These are phyloP conservation scores for Sclerotinia spermophila DNA, from an alignment of 2,329 filamentous ascomycete species.

Conservation along the genomic window DNA sequence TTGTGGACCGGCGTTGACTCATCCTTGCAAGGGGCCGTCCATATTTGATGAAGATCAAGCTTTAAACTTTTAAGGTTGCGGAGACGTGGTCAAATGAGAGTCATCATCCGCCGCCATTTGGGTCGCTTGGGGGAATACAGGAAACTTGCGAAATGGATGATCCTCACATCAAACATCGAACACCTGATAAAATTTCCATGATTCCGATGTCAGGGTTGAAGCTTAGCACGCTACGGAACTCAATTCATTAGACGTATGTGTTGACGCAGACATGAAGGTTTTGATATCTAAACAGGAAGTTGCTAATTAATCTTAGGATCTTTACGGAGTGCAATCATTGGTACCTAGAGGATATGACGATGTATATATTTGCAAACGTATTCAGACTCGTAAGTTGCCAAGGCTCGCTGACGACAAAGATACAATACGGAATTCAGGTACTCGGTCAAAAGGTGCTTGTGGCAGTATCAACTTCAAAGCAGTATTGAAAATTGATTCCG, in stretches of 20 bases:
- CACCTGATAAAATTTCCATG: neutral
- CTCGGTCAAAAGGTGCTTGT: neutral
- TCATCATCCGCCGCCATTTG: neutral
- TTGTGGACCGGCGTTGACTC: neutral
- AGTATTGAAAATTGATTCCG: neutral
- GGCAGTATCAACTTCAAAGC: neutral
- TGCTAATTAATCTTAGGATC: neutral
- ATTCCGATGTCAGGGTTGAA: neutral
- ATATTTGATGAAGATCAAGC: neutral
- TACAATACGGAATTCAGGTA: neutral
- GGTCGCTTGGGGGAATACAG: neutral
- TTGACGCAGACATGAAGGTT: neutral
- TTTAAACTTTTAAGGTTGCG: constrained; percentile 13
- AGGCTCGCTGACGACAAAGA: constrained; percentile 4
- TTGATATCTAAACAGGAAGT: neutral
- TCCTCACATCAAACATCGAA: neutral
- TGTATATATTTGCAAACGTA: constrained; percentile 7
- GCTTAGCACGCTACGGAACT: neutral
- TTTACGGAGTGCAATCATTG: neutral
- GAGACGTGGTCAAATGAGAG: constrained; percentile 1
- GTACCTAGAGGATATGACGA: neutral
- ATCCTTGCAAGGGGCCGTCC: neutral
- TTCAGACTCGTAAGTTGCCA: neutral
- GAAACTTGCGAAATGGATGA: too few relatives aligned
- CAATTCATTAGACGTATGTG: neutral